Percentiles rank a stretch among this genome's conserved stretches.
Conservation (phyloP, 441 rosid genomes). For the Flueggea neowawraea region DNA sequence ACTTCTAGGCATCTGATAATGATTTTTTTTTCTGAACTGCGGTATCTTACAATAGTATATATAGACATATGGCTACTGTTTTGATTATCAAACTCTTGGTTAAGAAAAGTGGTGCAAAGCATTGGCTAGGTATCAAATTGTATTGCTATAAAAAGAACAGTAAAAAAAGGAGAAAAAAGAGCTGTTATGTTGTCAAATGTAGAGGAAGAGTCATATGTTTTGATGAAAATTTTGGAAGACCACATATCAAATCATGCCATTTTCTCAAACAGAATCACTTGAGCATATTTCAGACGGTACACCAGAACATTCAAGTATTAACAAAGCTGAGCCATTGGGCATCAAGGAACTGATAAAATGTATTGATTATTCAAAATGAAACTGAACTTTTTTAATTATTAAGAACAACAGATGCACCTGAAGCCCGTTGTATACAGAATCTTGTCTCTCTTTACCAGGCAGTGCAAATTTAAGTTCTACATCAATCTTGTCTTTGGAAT, state of each 20-base stretch:
- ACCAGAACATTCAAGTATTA: background rate
- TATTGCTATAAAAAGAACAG: no score
- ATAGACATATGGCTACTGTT: no score
- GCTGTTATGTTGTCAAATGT: no score
- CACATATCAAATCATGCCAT: background rate
- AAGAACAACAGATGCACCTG: constrained; percentile 44
- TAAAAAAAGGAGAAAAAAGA: no score
- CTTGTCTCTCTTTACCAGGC: constrained; percentile 98
- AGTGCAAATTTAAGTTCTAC: constrained; percentile 72
- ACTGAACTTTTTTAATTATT: constrained; percentile 1
- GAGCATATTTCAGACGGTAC: background rate
- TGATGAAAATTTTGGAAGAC: no score
- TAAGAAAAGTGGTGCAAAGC: no score
- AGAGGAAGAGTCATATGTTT: no score
- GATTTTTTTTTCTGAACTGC: no score
- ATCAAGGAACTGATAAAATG: background rate
- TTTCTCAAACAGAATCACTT: background rate
- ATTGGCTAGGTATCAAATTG: no score
- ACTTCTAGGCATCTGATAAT: no score
- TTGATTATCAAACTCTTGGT: no score
- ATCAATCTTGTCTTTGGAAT: constrained; percentile 41
- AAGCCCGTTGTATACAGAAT: constrained; percentile 86
- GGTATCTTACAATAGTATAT: no score
- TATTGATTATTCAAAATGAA: background rate
- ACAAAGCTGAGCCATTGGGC: background rate